These are phyloP conservation scores for Xylaria sp. DNA, from an alignment of 495 filamentous ascomycete species.

Conservation along the genomic window DNA sequence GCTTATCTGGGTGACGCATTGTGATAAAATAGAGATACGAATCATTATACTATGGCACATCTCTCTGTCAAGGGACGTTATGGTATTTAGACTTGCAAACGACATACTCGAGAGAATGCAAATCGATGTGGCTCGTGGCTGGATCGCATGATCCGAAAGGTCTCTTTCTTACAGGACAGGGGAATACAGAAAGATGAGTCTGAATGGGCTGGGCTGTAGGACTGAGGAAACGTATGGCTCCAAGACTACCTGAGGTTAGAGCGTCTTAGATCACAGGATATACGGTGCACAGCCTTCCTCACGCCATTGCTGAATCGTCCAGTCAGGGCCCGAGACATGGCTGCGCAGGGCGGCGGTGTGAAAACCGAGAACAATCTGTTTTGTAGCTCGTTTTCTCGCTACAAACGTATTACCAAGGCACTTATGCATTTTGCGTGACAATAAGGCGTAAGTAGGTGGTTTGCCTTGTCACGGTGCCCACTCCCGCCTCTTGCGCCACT, in stretches of 20 bases:
- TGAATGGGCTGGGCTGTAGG: not conserved
- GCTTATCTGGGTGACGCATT: not conserved
- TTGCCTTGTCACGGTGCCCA: not conserved
- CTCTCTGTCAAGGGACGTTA: not conserved
- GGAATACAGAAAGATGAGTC: not conserved
- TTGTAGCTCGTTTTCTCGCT: not conserved
- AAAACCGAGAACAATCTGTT: not conserved
- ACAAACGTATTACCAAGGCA: not conserved
- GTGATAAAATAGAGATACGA: not conserved
- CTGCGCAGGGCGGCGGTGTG: conserved; percentile 6
- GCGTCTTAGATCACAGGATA: not conserved
- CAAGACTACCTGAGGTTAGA: not conserved
- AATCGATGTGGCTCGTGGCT: not conserved
- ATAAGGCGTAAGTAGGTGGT: not conserved
- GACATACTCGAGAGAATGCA: not conserved
- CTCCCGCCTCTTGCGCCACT: not conserved
- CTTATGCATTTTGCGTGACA: not conserved
- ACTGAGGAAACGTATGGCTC: not conserved
- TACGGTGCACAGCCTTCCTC: not conserved
- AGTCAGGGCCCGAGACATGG: conserved; percentile 9
- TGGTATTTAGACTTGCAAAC: not conserved
- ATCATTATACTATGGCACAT: not conserved
- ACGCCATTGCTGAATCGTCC: conserved; percentile 6
- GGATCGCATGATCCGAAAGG: not conserved
- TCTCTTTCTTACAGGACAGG: not conserved